These are phyloP conservation scores for Xerocomellus intermedius DNA, from an alignment of 768 basidiomycete species.

Conservation along the genomic window DNA sequence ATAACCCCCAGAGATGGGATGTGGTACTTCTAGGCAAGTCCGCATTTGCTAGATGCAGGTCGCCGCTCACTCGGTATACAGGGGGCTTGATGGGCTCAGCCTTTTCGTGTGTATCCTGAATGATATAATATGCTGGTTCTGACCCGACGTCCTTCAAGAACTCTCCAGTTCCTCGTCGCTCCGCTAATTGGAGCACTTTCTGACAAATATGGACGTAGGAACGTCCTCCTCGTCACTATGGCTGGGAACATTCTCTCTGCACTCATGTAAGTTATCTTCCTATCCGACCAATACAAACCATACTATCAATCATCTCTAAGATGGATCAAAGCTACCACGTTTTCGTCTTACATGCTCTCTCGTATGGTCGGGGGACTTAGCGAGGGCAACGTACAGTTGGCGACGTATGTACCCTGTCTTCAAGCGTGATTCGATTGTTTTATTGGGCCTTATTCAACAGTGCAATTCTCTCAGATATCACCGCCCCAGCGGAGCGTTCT, in stretches of 20 bases:
- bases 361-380: constrained; percentile 90
- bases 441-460: constrained; percentile 38
- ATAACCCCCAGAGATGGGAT: constrained; percentile 83
- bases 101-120: constrained; percentile 69
- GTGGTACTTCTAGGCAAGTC: constrained; percentile 83
- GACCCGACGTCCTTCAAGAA: constrained; percentile 44
- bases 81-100: constrained; percentile 91
- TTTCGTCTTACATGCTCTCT: constrained; percentile 86
- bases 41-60: not conserved
- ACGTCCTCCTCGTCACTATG: constrained; percentile 83
- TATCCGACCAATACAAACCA: not conserved
- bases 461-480: constrained; percentile 92
- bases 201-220: constrained; percentile 88
- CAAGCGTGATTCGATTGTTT: not conserved
- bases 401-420: constrained; percentile 62
- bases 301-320: constrained; percentile 36
- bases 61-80: constrained; percentile 25
- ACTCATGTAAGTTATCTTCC: constrained; percentile 54
- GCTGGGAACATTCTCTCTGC: constrained; percentile 92
- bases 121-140: constrained; percentile 35
- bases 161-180: constrained; percentile 80
- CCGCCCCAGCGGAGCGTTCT: constrained; percentile 74
- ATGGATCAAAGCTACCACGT: constrained; percentile 89
- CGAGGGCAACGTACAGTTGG: constrained; percentile 96
- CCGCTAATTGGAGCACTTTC: constrained; percentile 81